phyloP scores from a whole-genome alignment of 352 stramenopile genomes.

The Phytophthora quininea region DNA sequence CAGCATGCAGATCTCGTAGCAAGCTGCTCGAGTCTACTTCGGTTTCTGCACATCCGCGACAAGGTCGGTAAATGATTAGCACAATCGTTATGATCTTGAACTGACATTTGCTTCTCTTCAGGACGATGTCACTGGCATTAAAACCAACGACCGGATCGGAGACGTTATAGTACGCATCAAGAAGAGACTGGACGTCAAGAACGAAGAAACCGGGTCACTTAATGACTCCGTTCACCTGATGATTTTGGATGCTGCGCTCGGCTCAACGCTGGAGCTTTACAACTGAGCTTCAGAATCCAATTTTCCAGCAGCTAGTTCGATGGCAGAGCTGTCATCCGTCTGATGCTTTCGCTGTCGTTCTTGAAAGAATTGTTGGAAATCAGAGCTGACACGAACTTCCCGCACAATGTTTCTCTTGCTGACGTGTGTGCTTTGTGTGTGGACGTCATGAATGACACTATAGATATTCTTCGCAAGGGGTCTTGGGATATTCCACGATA shows the following conservation, averaged over 20 bases:
- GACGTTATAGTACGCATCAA: constrained; percentile 29
- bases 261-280: constrained; percentile 39
- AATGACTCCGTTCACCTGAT: constrained; percentile 42
- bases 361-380: constrained; percentile 52
- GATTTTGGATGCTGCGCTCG: constrained; percentile 53
- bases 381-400: constrained; percentile 45
- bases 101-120: constrained; percentile 14
- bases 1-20: constrained; percentile 66
- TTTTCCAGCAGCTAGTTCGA: not conserved
- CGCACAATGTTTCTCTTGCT: constrained; percentile 49
- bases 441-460: constrained; percentile 57
- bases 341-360: constrained; percentile 8
- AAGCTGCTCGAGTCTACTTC: constrained; percentile 67
- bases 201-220: constrained; percentile 26
- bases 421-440: constrained; percentile 43
- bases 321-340: not conserved
- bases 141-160: constrained; percentile 20
- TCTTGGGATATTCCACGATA: constrained; percentile 55
- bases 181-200: constrained; percentile 39
- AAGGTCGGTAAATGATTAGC: constrained; percentile 42
- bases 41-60: constrained; percentile 71
- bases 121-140: constrained; percentile 43
- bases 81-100: not conserved
- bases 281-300: constrained; percentile 5
- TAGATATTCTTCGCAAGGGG: constrained; percentile 59